phyloP scores from a whole-genome alignment of 345 rosid species.

The Cochlearia excelsa region DNA sequence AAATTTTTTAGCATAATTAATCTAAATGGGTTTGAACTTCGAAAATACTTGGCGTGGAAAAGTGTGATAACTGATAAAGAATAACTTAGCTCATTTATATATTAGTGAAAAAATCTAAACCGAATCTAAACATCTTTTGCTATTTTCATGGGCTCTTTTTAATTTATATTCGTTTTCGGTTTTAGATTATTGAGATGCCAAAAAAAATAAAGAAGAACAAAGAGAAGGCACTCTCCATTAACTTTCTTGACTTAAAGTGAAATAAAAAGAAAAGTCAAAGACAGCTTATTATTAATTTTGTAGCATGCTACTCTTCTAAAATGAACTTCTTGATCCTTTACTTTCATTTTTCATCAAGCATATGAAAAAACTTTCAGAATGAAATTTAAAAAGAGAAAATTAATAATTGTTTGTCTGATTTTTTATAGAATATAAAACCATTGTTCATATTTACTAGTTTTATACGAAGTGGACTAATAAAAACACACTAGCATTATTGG shows the following conservation, averaged over 20 bases:
- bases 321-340: slow-evolving; percentile 25
- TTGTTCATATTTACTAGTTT: background rate
- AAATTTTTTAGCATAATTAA: background rate
- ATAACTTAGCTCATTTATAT: slow-evolving; percentile 3
- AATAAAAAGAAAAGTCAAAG: slow-evolving; percentile 33
- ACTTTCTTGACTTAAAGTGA: slow-evolving; percentile 36
- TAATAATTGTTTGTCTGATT: background rate
- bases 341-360: slow-evolving; percentile 23
- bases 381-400: background rate
- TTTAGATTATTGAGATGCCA: slow-evolving; percentile 20
- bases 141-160: slow-evolving; percentile 32
- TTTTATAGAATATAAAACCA: slow-evolving; percentile 17
- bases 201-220: slow-evolving; percentile 27
- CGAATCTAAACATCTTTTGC: slow-evolving; percentile 28
- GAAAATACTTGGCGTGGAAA: slow-evolving; percentile 31
- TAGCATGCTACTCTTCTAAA: slow-evolving; percentile 29
- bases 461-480: background rate
- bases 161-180: slow-evolving; percentile 22
- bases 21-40: slow-evolving; percentile 5
- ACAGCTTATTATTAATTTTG: slow-evolving; percentile 11
- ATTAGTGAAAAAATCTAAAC: slow-evolving; percentile 19
- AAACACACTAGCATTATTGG: background rate
- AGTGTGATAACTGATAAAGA: slow-evolving; percentile 22
- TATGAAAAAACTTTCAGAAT: slow-evolving; percentile 11
- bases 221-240: slow-evolving; percentile 34